Conservation (phyloP, 75 land plant species). For the Chamaecyparis obtusa region DNA sequence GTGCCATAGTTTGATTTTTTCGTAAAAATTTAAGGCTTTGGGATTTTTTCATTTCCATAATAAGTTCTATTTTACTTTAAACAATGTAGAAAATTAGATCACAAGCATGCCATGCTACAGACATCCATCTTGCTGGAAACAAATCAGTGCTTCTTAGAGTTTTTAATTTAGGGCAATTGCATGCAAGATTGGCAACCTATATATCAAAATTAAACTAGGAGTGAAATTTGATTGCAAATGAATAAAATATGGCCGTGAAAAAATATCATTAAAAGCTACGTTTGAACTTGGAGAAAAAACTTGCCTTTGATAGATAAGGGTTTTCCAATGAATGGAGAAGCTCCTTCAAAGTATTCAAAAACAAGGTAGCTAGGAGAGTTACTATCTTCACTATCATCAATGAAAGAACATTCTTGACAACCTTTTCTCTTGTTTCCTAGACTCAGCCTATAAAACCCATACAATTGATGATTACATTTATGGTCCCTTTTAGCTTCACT, state of each 20-base stretch:
- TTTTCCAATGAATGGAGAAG: too few relatives aligned
- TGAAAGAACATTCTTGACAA: slow-evolving; percentile 21
- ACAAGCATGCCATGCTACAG: slow-evolving; percentile 65
- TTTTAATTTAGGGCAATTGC: slow-evolving; percentile 40
- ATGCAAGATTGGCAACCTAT: slow-evolving; percentile 54
- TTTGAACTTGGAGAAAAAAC: background rate
- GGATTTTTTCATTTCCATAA: background rate
- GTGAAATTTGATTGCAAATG: background rate
- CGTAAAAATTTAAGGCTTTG: background rate
- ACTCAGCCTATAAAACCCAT: slow-evolving; percentile 14
- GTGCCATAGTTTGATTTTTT: slow-evolving; percentile 2
- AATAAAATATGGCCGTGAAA: background rate
- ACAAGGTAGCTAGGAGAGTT: too few relatives aligned
- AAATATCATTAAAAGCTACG: background rate
- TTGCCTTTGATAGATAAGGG: slow-evolving; percentile 67
- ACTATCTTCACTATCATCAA: too few relatives aligned
- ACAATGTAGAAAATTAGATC: background rate
- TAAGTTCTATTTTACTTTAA: background rate
- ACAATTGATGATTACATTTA: background rate
- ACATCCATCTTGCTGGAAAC: slow-evolving; percentile 65
- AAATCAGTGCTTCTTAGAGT: slow-evolving; percentile 61
- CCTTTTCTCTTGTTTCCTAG: slow-evolving; percentile 13
- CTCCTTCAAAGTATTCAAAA: too few relatives aligned
- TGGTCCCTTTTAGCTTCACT: slow-evolving; percentile 27
- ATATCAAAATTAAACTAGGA: background rate